phyloP scores from a whole-genome alignment of 1,139 yeast species.

The Suhomyces yuchorum region DNA sequence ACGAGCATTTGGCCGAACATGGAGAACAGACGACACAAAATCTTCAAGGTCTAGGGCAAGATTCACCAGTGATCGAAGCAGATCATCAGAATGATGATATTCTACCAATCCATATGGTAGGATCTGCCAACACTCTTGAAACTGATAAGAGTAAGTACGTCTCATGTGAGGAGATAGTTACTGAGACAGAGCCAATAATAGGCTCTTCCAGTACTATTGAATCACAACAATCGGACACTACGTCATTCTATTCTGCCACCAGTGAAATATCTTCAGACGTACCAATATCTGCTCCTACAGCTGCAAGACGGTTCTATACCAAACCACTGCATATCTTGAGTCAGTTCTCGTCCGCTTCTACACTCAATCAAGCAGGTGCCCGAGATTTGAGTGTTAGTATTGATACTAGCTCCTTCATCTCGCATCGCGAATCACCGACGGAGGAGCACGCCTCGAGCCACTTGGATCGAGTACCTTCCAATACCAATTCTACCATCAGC shows the following conservation, averaged over 20 bases:
- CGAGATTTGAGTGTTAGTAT: constrained; percentile 28
- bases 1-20: constrained; percentile 1
- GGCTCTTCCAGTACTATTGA: background rate
- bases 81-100: background rate
- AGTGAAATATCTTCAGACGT: constrained; percentile 15
- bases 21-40: background rate
- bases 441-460: background rate
- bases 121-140: background rate
- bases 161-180: background rate
- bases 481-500: background rate
- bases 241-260: constrained; percentile 18
- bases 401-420: constrained; percentile 23
- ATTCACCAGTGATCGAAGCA: background rate
- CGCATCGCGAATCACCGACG: constrained; percentile 8
- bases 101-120: background rate
- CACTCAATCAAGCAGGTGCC: constrained; percentile 13
- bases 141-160: background rate
- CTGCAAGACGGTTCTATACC: constrained; percentile 16
- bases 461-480: constrained; percentile 1
- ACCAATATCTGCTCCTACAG: background rate
- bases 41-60: background rate
- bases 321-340: constrained; percentile 35
- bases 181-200: constrained; percentile 1
- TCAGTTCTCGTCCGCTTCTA: constrained; percentile 20
- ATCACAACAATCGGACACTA: constrained; percentile 13